Percentiles rank a stretch among this genome's conserved stretches.
These are phyloP conservation scores for Rubroboletus pulcherrimus DNA, from an alignment of 768 basidiomycete species.

Conservation along the genomic window DNA sequence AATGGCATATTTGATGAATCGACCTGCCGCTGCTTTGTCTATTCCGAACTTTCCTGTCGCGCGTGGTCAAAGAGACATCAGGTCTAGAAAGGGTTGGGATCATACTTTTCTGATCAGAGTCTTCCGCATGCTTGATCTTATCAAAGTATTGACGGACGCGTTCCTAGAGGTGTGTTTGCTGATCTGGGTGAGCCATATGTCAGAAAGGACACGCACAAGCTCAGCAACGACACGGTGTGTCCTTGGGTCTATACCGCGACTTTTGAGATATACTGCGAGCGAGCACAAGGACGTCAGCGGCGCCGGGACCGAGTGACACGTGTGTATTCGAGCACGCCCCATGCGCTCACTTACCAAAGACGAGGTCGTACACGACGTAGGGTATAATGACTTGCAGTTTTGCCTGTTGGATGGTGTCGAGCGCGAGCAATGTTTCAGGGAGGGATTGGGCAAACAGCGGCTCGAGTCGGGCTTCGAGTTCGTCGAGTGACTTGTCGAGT, in stretches of 20 bases:
- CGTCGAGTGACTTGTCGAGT: constrained; percentile 58
- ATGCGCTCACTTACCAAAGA: constrained; percentile 62
- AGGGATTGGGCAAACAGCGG: constrained; percentile 67
- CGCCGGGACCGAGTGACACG: not conserved
- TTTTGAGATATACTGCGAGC: constrained; percentile 70
- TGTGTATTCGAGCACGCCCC: not conserved
- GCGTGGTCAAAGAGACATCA: not conserved
- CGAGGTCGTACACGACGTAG: constrained; percentile 80
- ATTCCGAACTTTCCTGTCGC: constrained; percentile 43
- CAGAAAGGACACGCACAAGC: constrained; percentile 22
- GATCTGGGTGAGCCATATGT: not conserved
- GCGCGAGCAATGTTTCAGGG: constrained; percentile 56
- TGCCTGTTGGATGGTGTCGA: constrained; percentile 76
- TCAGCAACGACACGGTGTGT: constrained; percentile 75
- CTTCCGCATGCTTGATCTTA: constrained; percentile 75
- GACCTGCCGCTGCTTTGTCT: constrained; percentile 74
- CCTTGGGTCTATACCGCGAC: constrained; percentile 74
- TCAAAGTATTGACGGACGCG: constrained; percentile 78
- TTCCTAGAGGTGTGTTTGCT: constrained; percentile 41
- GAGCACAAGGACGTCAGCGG: not conserved
- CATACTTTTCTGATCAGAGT: constrained; percentile 47
- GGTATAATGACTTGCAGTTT: constrained; percentile 76
- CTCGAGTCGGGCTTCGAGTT: constrained; percentile 62
- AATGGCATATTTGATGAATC: constrained; percentile 85
- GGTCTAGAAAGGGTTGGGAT: not conserved